Evolutionary conservation across 371 early-diverging fungal genomes (phyloP), one percentile per base, ranked within the genome.

Genomic region (Smittium culicis): DNA sequence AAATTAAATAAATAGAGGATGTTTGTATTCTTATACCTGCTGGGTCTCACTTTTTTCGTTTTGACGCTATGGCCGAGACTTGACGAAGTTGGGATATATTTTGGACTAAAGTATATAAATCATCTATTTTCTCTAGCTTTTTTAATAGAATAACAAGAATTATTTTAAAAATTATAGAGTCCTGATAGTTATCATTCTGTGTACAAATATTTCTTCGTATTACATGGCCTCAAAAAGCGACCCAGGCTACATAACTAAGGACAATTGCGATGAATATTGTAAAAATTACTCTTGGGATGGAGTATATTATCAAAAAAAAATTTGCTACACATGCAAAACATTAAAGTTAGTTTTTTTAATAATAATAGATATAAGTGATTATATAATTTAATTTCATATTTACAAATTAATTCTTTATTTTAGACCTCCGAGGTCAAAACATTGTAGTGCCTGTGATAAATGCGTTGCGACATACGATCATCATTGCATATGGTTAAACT

Each of bases 51-150:
- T 11, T 32, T 20, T 17, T 64, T 66, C 29, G 20, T 66, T 3
- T 59, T 34, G n/a, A 55, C 62, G 1, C 5, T 35, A 27, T 62
- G 35, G 29, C 2, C 3, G 5, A 30, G 61, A 55, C 57, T 59
- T 11, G 17, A 62, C 17, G 54, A 34, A 56, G 24, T 59, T 24
- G 67, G 28, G 34, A 54, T 34, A 72, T 20, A 73, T 67, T 64
- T 77, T 73, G 17, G 69, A 71, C 33, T 77, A 75, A 20, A 75
- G 77, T 67, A 75, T 74, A 66, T 75, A n/a, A n/a, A n/a, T n/a
- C n/a, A n/a, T n/a, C n/a, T n/a, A n/a, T n/a, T n/a, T n/a, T n/a
- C n/a, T n/a, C n/a, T n/a, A n/a, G n/a, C n/a, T n/a, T n/a, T n/a
- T n/a, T n/a, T n/a, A n/a, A n/a, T n/a, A n/a, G n/a, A n/a, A n/a